These are phyloP conservation scores for Aristolochia contorta DNA, from an alignment of 164 flowering plant species.

Conservation along the genomic window DNA sequence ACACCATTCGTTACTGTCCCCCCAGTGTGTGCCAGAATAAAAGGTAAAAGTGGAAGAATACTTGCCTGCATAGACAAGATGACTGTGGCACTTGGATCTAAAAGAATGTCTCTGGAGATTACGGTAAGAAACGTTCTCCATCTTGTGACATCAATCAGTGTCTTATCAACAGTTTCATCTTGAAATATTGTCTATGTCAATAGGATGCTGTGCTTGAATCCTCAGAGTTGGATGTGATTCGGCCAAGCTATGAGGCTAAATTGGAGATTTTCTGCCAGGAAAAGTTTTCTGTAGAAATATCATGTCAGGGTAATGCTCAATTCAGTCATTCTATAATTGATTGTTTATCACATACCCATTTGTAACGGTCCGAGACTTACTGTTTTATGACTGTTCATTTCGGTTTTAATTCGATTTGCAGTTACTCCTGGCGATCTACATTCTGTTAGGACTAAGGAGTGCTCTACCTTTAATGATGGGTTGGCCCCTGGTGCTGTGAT, in stretches of 20 bases:
- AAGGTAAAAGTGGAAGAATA: neutral
- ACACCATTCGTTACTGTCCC: conserved; percentile 35
- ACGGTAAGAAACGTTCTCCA: conserved; percentile 31
- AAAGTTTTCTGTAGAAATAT: conserved; percentile 17
- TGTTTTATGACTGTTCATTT: too few relatives aligned
- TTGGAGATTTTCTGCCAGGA: conserved; percentile 32
- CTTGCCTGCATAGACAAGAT: conserved; percentile 8
- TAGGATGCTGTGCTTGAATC: conserved; percentile 40
- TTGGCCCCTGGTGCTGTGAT: too few relatives aligned
- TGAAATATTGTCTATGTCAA: neutral
- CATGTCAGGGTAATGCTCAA: conserved; percentile 41
- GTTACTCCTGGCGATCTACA: too few relatives aligned
- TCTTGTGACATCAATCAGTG: too few relatives aligned
- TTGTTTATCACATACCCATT: too few relatives aligned
- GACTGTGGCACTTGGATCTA: conserved; percentile 21
- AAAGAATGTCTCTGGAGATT: conserved; percentile 28
- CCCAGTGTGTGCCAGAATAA: conserved; percentile 20
- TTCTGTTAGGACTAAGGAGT: too few relatives aligned
- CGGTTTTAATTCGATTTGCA: too few relatives aligned
- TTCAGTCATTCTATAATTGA: too few relatives aligned
- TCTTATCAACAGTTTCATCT: too few relatives aligned
- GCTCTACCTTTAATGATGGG: too few relatives aligned
- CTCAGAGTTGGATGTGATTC: conserved; percentile 35
- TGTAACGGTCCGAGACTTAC: too few relatives aligned
- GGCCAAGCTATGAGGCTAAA: conserved; percentile 43